Evolutionary conservation across 2,329 filamentous ascomycete species (phyloP).

Genomic region (Calonectria crousiana): DNA sequence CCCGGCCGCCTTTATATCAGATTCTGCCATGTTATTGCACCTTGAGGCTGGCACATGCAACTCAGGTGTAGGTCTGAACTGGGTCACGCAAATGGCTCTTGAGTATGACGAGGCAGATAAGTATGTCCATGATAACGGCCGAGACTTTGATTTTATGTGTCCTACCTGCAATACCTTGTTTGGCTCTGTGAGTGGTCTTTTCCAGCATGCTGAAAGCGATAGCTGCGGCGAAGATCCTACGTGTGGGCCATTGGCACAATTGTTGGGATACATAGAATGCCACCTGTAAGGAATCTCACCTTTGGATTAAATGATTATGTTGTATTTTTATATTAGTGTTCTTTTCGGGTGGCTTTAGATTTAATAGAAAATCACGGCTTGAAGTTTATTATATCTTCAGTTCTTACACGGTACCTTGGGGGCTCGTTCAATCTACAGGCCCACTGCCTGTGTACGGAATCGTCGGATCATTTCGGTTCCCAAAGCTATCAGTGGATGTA

Average conservation of each 20-base stretch:
- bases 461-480: neutral
- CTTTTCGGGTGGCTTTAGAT: neutral
- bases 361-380: neutral
- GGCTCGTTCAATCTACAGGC: neutral
- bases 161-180: conserved; percentile 27
- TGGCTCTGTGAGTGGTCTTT: conserved; percentile 25
- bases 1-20: neutral
- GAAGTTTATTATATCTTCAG: too few relatives aligned
- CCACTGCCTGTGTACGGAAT: neutral
- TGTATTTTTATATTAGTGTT: neutral
- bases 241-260: neutral
- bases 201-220: conserved; percentile 41
- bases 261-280: neutral
- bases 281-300: neutral
- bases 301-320: neutral
- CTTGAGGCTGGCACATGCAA: conserved; percentile 38
- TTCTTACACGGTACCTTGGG: too few relatives aligned
- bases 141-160: conserved; percentile 32
- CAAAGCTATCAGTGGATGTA: neutral
- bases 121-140: neutral
- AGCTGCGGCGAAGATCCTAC: conserved; percentile 22
- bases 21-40: conserved; percentile 23
- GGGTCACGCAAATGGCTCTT: conserved; percentile 22
- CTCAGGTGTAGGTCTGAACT: conserved; percentile 16
- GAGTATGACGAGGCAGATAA: conserved; percentile 19